These are phyloP conservation scores for Zea luxurians DNA, from an alignment of 176 grass and related monocot species.

Conservation along the genomic window DNA sequence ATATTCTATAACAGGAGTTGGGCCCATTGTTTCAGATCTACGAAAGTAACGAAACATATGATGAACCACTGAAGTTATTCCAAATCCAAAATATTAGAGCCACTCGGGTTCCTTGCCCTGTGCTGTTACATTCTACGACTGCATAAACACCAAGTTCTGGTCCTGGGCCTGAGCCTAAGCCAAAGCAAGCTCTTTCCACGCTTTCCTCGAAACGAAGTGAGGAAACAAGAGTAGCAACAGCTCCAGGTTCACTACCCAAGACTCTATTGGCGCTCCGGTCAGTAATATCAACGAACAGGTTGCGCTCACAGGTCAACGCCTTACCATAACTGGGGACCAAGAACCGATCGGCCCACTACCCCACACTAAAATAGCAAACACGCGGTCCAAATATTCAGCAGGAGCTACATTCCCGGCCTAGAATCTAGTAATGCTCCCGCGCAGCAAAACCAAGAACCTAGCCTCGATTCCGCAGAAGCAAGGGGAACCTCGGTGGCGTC, in stretches of 20 bases:
- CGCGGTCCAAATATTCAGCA: conserved; percentile 10
- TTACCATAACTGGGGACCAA: not conserved
- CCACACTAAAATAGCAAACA: not conserved
- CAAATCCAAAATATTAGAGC: not conserved
- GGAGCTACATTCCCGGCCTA: conserved; percentile 1
- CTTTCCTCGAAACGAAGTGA: not conserved
- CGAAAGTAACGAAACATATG: too few species aligned
- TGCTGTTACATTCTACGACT: not conserved
- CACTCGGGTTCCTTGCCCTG: not conserved
- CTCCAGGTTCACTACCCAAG: not conserved
- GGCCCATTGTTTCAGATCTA: not conserved
- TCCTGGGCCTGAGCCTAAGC: not conserved
- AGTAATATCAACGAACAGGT: conserved; percentile 30
- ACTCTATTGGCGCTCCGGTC: not conserved
- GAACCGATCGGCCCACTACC: not conserved
- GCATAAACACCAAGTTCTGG: not conserved
- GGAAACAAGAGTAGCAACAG: not conserved
- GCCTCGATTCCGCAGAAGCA: conserved; percentile 15
- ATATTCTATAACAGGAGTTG: conserved; percentile 15
- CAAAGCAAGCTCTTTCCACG: not conserved
- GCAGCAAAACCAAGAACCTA: conserved; percentile 16
- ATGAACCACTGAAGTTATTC: not conserved
- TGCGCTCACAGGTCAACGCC: conserved; percentile 22
- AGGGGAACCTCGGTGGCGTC: not conserved
- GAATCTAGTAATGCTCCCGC: not conserved